Conservation (phyloP, 768 basidiomycete species). For the Panellus pusillus region DNA sequence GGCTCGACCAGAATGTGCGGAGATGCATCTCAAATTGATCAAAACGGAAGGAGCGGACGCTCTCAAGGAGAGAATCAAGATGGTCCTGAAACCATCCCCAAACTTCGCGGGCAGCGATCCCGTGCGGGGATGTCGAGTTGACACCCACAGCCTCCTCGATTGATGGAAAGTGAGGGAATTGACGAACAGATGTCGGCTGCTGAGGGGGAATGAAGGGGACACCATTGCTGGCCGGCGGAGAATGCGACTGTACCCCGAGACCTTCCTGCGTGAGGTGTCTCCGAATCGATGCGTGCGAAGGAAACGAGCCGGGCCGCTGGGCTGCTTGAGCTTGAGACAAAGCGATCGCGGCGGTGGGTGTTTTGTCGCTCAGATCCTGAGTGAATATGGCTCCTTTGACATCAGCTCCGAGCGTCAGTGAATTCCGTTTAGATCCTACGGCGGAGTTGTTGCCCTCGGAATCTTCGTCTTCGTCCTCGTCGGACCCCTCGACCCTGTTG, state of each 20-base stretch:
- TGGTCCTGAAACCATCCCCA: conserved; percentile 95
- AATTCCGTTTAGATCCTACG: conserved; percentile 69
- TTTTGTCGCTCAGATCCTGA: conserved; percentile 79
- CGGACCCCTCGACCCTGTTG: conserved; percentile 70
- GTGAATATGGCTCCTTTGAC: conserved; percentile 57
- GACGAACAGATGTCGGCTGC: conserved; percentile 65
- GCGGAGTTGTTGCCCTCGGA: conserved; percentile 71
- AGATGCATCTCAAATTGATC: conserved; percentile 90
- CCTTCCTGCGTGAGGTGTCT: conserved; percentile 65
- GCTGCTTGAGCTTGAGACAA: conserved; percentile 77
- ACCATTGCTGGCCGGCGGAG: conserved; percentile 51
- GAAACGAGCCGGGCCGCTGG: conserved; percentile 62
- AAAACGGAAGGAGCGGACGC: conserved; percentile 73
- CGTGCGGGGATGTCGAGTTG: conserved; percentile 72
- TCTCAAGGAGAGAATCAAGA: conserved; percentile 78
- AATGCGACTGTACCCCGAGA: conserved; percentile 54
- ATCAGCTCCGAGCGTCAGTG: conserved; percentile 64
- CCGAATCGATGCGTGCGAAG: conserved; percentile 74
- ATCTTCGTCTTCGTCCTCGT: conserved; percentile 87
- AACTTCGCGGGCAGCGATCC: conserved; percentile 79
- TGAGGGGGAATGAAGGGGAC: conserved; percentile 51
- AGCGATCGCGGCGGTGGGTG: conserved; percentile 76
- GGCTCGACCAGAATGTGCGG: conserved; percentile 80
- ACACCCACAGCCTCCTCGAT: conserved; percentile 83
- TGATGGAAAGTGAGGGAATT: conserved; percentile 77